Evolutionary conservation across 2,329 filamentous ascomycete species (phyloP).

Genomic region (Botryotinia convoluta): DNA sequence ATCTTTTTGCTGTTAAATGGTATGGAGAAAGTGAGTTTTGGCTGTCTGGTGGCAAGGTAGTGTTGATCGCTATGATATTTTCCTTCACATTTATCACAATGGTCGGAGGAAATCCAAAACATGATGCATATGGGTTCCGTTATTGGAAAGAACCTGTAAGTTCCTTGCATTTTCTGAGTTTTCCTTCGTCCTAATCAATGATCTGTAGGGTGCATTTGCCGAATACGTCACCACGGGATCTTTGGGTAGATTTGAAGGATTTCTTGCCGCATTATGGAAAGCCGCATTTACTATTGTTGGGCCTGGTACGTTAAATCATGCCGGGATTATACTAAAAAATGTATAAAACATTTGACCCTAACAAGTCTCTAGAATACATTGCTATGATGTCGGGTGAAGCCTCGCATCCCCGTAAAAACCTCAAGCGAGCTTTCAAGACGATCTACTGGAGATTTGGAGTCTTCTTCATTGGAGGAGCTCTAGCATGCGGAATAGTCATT

Average conservation of each 20-base stretch:
- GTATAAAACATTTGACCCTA: not conserved
- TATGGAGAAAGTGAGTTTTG: conserved; percentile 74
- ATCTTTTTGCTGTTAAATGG: conserved; percentile 62
- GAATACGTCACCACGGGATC: conserved; percentile 60
- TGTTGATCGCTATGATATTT: conserved; percentile 47
- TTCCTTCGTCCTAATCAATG: not conserved
- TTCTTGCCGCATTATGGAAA: conserved; percentile 52
- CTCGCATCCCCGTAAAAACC: conserved; percentile 58
- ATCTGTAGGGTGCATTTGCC: conserved; percentile 57
- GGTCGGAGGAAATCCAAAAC: conserved; percentile 69
- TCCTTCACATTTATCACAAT: conserved; percentile 71
- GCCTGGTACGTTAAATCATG: conserved; percentile 45
- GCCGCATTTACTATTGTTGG: conserved; percentile 48
- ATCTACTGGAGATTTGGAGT: conserved; percentile 69
- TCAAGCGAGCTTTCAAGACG: conserved; percentile 69
- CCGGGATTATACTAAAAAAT: not conserved
- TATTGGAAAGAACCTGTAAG: conserved; percentile 56
- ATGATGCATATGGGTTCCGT: conserved; percentile 68
- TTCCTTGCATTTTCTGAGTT: not conserved
- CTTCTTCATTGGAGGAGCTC: conserved; percentile 68
- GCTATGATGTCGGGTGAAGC: conserved; percentile 68
- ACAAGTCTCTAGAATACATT: conserved; percentile 47
- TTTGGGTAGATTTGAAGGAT: conserved; percentile 68
- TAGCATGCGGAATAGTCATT: conserved; percentile 64
- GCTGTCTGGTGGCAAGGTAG: conserved; percentile 44